Evolutionary conservation across 2,329 filamentous ascomycete genomes (phyloP).

Genomic region (Venturia oleaginea): DNA sequence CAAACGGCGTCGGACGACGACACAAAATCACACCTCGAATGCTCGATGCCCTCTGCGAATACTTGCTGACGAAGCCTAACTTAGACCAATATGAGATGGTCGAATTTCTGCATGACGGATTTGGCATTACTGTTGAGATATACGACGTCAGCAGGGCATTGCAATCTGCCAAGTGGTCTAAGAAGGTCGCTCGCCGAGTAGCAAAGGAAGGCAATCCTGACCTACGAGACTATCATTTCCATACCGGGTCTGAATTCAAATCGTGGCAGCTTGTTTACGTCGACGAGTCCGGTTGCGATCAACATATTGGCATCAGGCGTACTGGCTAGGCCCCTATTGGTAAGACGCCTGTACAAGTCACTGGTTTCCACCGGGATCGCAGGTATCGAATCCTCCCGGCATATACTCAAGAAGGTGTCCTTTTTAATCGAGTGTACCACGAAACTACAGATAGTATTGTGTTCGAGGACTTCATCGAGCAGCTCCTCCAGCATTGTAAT

Average conservation of each 20-base stretch:
- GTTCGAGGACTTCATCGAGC: slow-evolving; percentile 20
- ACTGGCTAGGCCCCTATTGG: slow-evolving; percentile 29
- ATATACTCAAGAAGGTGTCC: slow-evolving; percentile 18
- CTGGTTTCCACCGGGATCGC: slow-evolving; percentile 18
- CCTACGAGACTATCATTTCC: slow-evolving; percentile 27
- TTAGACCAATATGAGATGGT: slow-evolving; percentile 23
- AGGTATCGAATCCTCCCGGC: slow-evolving; percentile 23
- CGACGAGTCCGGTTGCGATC: slow-evolving; percentile 32
- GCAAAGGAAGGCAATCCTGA: slow-evolving; percentile 27
- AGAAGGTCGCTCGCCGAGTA: slow-evolving; percentile 24
- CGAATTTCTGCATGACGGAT: slow-evolving; percentile 23
- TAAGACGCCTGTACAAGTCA: slow-evolving; percentile 22
- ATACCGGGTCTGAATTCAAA: slow-evolving; percentile 25
- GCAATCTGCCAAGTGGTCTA: slow-evolving; percentile 21
- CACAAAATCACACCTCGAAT: slow-evolving; percentile 21
- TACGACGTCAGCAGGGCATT: slow-evolving; percentile 22
- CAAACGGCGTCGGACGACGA: slow-evolving; percentile 15
- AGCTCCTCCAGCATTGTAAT: slow-evolving; percentile 25
- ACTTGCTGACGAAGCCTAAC: slow-evolving; percentile 23
- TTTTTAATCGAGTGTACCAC: slow-evolving; percentile 16
- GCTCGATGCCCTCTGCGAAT: slow-evolving; percentile 23
- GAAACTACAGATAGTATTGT: slow-evolving; percentile 16
- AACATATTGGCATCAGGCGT: slow-evolving; percentile 24
- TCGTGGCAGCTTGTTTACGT: slow-evolving; percentile 29
- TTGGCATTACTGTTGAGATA: slow-evolving; percentile 17